Conservation (phyloP, 2,329 filamentous ascomycete genomes). For the Myriosclerotinia duriaeana region DNA sequence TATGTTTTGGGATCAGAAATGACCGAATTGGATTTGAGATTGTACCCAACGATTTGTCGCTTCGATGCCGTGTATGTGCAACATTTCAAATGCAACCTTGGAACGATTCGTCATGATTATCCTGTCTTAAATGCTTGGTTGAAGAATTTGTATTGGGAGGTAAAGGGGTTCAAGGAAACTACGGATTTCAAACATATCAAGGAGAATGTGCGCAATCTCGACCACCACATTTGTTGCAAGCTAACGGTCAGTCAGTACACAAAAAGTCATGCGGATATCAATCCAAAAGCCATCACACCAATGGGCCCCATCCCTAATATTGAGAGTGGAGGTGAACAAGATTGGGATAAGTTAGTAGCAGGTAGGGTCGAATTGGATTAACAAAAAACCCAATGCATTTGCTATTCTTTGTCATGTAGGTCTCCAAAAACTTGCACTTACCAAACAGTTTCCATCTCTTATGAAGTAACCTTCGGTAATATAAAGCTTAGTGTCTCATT, state of each 20-base stretch:
- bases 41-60: conserved; percentile 64
- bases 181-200: conserved; percentile 52
- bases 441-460: not conserved
- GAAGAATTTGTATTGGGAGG: conserved; percentile 65
- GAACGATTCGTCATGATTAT: conserved; percentile 62
- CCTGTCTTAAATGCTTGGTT: conserved; percentile 56
- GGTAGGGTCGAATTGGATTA: conserved; percentile 83
- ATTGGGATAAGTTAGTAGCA: conserved; percentile 62
- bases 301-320: conserved; percentile 82
- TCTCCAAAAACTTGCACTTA: not conserved
- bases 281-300: conserved; percentile 73
- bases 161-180: conserved; percentile 48
- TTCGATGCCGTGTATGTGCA: conserved; percentile 68
- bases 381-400: conserved; percentile 57
- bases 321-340: conserved; percentile 56
- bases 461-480: not conserved
- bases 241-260: conserved; percentile 70
- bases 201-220: conserved; percentile 34
- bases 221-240: not conserved
- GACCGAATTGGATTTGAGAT: conserved; percentile 67
- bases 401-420: not conserved
- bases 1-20: conserved; percentile 64
- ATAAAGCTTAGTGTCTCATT: not conserved
- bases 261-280: conserved; percentile 70
- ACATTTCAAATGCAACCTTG: conserved; percentile 63